A percentile compares a stretch with the other conserved stretches of the same genome.
Evolutionary conservation across 306 rosid genomes (phyloP).

Genomic region (Aeschynomene evenia): DNA sequence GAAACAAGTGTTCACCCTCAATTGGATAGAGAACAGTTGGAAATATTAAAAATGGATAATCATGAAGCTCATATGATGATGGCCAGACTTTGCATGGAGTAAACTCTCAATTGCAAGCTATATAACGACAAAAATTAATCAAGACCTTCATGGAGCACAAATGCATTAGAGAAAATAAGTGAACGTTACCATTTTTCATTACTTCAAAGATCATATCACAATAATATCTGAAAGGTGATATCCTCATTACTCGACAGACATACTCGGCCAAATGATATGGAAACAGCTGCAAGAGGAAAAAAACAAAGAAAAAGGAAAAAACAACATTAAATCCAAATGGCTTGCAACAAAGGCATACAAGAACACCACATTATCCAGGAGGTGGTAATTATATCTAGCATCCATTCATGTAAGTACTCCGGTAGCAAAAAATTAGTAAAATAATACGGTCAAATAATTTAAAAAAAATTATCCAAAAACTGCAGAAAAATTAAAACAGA

Average conservation of each 20-base stretch:
- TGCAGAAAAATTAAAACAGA: not conserved
- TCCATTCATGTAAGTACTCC: slow-evolving; percentile 9
- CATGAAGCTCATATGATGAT: slow-evolving; percentile 4
- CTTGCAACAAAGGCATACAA: slow-evolving; percentile 30
- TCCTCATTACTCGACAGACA: slow-evolving; percentile 95
- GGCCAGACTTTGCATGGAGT: not conserved
- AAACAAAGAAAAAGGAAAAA: not conserved
- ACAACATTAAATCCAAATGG: slow-evolving; percentile 33
- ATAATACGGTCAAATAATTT: not conserved
- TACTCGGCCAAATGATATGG: slow-evolving; percentile 95
- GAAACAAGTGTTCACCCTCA: not conserved
- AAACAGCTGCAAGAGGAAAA: slow-evolving; percentile 77
- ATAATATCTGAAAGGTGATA: slow-evolving; percentile 95
- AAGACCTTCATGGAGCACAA: slow-evolving; percentile 12
- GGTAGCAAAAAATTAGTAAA: not conserved
- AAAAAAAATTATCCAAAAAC: not conserved
- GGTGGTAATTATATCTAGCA: not conserved
- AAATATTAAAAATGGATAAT: not conserved
- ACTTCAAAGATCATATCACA: slow-evolving; percentile 98
- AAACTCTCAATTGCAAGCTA: slow-evolving; percentile 9
- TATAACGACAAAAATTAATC: slow-evolving; percentile 8
- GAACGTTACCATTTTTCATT: slow-evolving; percentile 81
- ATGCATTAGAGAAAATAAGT: slow-evolving; percentile 30
- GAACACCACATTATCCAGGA: not conserved
- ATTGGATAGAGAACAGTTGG: not conserved